A percentile compares a stretch with the other conserved stretches of the same genome.
Conservation (phyloP, 2,329 filamentous ascomycete species). For the Neofusicoccum sp. region DNA sequence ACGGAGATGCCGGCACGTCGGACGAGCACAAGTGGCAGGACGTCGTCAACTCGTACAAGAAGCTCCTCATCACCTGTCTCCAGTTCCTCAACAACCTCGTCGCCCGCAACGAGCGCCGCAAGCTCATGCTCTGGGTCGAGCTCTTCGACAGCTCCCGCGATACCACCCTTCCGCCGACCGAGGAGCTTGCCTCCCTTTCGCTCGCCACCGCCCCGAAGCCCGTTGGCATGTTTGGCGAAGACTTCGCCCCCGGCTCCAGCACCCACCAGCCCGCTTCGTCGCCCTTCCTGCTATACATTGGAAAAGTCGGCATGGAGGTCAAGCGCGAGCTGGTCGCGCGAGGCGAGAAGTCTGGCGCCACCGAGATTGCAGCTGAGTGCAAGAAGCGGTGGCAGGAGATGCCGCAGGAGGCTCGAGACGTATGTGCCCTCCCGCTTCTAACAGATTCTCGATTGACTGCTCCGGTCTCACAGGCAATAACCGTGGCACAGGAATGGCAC, state of each 20-base stretch:
- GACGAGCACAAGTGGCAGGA: constrained; percentile 66
- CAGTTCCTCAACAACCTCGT: constrained; percentile 67
- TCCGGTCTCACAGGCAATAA: constrained; percentile 22
- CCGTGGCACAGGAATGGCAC: constrained; percentile 37
- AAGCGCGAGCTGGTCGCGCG: constrained; percentile 36
- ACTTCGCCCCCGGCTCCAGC: background rate
- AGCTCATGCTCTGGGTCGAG: constrained; percentile 64
- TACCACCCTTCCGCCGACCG: constrained; percentile 31
- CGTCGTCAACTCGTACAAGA: constrained; percentile 65
- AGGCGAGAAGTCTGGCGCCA: constrained; percentile 38
- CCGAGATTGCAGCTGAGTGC: constrained; percentile 43
- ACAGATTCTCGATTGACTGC: constrained; percentile 7
- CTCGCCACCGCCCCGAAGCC: background rate
- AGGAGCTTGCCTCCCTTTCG: constrained; percentile 19
- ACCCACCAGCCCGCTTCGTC: constrained; percentile 37
- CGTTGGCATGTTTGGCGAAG: constrained; percentile 18
- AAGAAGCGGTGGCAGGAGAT: constrained; percentile 39
- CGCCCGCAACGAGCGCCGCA: constrained; percentile 63
- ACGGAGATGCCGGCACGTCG: constrained; percentile 60
- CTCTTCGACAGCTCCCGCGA: constrained; percentile 59
- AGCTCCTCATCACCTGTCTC: constrained; percentile 63
- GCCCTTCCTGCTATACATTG: constrained; percentile 41
- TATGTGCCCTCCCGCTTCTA: constrained; percentile 7
- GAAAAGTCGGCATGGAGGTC: constrained; percentile 39
- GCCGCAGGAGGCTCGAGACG: constrained; percentile 35